phyloP scores from a whole-genome alignment of 2,329 filamentous ascomycete species.

The Golovinomyces cichoracearum region DNA sequence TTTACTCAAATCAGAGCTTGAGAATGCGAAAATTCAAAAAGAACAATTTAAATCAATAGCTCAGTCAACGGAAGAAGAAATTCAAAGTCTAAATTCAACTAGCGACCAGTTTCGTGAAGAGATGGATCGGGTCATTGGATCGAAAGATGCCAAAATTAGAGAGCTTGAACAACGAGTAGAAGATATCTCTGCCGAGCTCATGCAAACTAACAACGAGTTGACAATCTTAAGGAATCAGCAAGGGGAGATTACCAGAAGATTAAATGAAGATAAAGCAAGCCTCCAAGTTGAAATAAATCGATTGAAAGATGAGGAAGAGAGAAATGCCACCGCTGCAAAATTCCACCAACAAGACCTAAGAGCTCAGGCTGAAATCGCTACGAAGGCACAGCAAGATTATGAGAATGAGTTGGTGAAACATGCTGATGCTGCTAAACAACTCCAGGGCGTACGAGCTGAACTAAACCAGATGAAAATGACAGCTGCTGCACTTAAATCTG shows the following conservation, averaged over 20 bases:
- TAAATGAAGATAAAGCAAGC: constrained; percentile 58
- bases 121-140: constrained; percentile 45
- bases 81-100: constrained; percentile 52
- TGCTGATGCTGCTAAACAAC: constrained; percentile 68
- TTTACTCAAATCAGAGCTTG: constrained; percentile 51
- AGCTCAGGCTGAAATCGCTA: constrained; percentile 76
- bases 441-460: constrained; percentile 55
- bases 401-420: constrained; percentile 87
- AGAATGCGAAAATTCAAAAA: constrained; percentile 52
- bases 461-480: constrained; percentile 62
- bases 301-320: constrained; percentile 61
- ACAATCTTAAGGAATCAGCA: constrained; percentile 57
- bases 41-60: constrained; percentile 78
- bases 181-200: constrained; percentile 60
- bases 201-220: constrained; percentile 57
- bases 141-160: constrained; percentile 55
- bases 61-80: constrained; percentile 63
- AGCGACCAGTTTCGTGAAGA: constrained; percentile 76
- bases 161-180: constrained; percentile 65
- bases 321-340: constrained; percentile 51
- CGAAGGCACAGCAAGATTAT: constrained; percentile 82
- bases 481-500: constrained; percentile 44
- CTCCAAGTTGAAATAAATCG: constrained; percentile 56
- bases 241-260: constrained; percentile 40
- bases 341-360: constrained; percentile 81